Evolutionary conservation across 208 protist species (phyloP).

Genomic region (Trichomonas gallinae): DNA sequence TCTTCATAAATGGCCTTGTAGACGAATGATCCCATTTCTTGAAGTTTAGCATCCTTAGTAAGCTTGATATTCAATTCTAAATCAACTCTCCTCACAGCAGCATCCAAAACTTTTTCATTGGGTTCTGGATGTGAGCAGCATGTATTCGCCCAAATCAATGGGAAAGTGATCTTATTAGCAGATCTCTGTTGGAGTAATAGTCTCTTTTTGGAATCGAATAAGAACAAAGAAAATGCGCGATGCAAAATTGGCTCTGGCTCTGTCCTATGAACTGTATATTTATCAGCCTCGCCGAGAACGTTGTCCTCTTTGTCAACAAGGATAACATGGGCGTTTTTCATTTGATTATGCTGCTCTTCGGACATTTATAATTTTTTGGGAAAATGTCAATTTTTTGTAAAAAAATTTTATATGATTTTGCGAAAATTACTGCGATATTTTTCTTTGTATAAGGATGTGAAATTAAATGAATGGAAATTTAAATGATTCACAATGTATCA

Average conservation of each 20-base stretch:
- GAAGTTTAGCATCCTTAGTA: neutral
- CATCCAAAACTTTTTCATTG: neutral
- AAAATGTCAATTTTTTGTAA: too few species aligned
- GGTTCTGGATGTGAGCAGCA: constrained; percentile 18
- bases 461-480: too few species aligned
- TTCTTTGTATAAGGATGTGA: too few species aligned
- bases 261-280: neutral
- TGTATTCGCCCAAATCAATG: neutral
- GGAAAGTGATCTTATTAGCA: neutral
- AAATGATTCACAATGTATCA: too few species aligned
- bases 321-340: neutral
- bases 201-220: neutral
- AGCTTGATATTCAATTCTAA: neutral
- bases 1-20: neutral
- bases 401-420: too few species aligned
- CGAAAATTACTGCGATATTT: too few species aligned
- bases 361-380: neutral
- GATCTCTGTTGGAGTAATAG: neutral
- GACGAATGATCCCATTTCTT: neutral
- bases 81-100: neutral
- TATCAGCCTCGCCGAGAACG: neutral
- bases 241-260: neutral
- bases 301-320: neutral
- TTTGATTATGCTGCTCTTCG: neutral
- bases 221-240: constrained; percentile 13